Evolutionary conservation across 805 yeast genomes (phyloP).

Genomic region (Wickerhamiella sergipiensis): DNA sequence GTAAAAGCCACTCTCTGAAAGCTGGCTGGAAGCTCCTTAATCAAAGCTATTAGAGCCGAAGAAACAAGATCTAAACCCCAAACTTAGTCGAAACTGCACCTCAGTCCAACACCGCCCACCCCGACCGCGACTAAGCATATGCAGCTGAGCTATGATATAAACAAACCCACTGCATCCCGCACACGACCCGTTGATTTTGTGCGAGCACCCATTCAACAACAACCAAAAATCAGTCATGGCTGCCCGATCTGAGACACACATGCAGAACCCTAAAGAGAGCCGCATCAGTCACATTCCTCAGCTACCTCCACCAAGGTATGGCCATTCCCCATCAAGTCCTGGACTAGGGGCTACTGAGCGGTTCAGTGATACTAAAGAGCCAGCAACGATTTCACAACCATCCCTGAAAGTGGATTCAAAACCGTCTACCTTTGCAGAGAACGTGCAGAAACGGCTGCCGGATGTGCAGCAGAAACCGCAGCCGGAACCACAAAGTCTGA

Average conservation of each 20-base stretch:
- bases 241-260: background rate
- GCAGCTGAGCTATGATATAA: constrained; percentile 1
- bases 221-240: background rate
- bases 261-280: background rate
- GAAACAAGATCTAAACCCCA: too few species aligned
- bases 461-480: background rate
- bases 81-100: too few species aligned
- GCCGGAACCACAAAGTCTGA: background rate
- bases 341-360: background rate
- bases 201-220: too few species aligned
- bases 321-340: background rate
- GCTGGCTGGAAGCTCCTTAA: too few species aligned
- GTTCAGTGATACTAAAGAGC: background rate
- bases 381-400: background rate
- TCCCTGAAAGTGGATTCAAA: background rate
- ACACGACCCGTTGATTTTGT: background rate
- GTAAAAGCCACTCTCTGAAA: too few species aligned
- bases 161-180: background rate
- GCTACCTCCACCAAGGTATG: background rate
- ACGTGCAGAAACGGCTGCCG: background rate
- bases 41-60: too few species aligned
- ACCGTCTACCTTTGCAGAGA: background rate
- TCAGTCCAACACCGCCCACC: too few species aligned
- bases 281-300: background rate
- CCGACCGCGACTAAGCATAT: background rate